Base-by-base conservation (phyloP, 108 stramenopile species). In the Discostella pseudostelligera region DNA sequence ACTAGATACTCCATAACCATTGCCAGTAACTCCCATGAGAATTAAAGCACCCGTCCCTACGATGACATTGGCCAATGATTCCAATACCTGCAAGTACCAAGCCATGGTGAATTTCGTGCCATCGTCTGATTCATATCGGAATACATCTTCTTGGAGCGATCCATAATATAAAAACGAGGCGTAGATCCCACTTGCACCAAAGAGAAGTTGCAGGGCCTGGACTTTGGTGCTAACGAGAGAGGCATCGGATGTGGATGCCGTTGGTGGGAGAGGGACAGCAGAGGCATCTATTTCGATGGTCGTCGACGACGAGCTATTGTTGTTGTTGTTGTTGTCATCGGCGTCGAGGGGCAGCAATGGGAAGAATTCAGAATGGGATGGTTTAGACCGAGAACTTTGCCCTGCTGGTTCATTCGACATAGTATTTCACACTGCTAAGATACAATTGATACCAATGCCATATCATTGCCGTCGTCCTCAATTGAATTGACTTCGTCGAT, bases 111-210 rank as follows among this genome's bases (percentile, higher is more conserved):
- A 94, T 53, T 81, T 83, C 12, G 42, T 62, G 7, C 83, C 85
- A 60, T 88, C 85, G 7, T 72, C 59, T 35, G 45, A 67, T 37
- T 57, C 58, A 53, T 89, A 90, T 14, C 70, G 74, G 60, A 87
- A 89, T 0, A 92, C 79, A 62, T 94, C 90, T 79, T 96, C 96
- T 80, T 96, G 96, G 8, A 94, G 55, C 9, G 82, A 78, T 4
- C 93, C 96, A 47, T 91, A 93, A 51, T 81, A 76, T 11, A 96
- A 69, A 62, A 89, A 96, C 39, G 88, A 83, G 8, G 77, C 78
- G 55, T 92, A 93, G 49, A 96, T 91, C 13, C 96, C 93, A 14
- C 84, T 78, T 21, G 78, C 82, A 26, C 83, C 84, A 62, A 88
- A 65, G 45, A 85, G 55, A 6, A 85, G 68, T 65, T 79, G 81